Evolutionary conservation across 306 rosid genomes (phyloP).

Genomic region (Comarum palustre): DNA sequence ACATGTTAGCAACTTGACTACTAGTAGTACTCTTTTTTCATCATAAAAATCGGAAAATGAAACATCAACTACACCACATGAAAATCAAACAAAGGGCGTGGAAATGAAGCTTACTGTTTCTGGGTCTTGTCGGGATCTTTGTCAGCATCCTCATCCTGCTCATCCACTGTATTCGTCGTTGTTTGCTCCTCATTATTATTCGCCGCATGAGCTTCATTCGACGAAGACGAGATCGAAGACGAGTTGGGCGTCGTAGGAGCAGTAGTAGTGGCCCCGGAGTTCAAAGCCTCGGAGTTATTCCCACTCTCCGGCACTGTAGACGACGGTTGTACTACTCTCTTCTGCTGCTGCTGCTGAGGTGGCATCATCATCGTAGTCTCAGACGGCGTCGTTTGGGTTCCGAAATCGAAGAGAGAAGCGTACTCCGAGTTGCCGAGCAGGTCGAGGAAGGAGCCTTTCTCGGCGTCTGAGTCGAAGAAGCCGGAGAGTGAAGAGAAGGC

Average conservation of each 20-base stretch:
- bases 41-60: constrained; percentile 9
- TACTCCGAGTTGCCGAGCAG: constrained; percentile 26
- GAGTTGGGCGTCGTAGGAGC: constrained; percentile 67
- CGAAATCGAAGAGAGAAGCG: constrained; percentile 19
- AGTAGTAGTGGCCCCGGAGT: constrained; percentile 17
- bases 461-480: constrained; percentile 47
- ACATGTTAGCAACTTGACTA: not conserved
- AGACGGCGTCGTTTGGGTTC: not conserved
- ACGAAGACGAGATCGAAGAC: constrained; percentile 60
- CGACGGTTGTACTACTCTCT: constrained; percentile 12
- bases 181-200: constrained; percentile 18
- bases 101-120: constrained; percentile 51
- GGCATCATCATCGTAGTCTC: constrained; percentile 2
- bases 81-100: not conserved
- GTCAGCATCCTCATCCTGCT: constrained; percentile 29
- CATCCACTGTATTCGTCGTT: constrained; percentile 13
- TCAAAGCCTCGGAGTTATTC: constrained; percentile 53
- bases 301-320: constrained; percentile 41
- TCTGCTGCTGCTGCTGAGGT: not conserved
- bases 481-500: constrained; percentile 30
- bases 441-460: constrained; percentile 42
- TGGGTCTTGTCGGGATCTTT: constrained; percentile 54
- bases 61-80: constrained; percentile 3
- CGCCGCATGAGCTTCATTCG: constrained; percentile 43
- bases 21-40: not conserved